A percentile compares a stretch with the other conserved stretches of the same genome.
Evolutionary conservation across 78 protist genomes (phyloP).

Genomic region (Dictyostelium brefeldianum): DNA sequence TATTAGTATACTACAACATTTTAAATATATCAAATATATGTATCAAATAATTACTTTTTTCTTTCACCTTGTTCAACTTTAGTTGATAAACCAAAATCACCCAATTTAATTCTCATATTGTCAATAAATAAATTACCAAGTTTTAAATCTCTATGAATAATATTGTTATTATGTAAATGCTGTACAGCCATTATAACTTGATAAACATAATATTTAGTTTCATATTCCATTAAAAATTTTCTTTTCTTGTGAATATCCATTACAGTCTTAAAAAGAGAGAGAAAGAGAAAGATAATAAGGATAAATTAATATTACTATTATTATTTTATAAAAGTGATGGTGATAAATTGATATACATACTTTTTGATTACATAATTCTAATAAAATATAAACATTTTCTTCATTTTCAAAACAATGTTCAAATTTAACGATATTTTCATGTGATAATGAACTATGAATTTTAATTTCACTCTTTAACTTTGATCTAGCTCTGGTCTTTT

Average conservation of each 20-base stretch:
- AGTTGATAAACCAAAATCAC: slow-evolving; percentile 99
- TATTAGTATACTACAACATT: neutral
- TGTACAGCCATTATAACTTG: slow-evolving; percentile 81
- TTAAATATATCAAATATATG: neutral
- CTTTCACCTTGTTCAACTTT: slow-evolving; percentile 92
- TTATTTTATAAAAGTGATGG: slow-evolving; percentile 49
- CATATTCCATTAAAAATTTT: slow-evolving; percentile 43
- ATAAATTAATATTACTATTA: neutral
- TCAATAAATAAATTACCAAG: slow-evolving; percentile 95
- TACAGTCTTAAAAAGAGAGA: slow-evolving; percentile 32
- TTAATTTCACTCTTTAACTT: slow-evolving; percentile 95
- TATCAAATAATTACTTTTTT: slow-evolving; percentile 71
- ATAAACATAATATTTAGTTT: slow-evolving; percentile 65
- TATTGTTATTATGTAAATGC: slow-evolving; percentile 61
- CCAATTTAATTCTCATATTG: slow-evolving; percentile 92
- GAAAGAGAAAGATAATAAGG: neutral
- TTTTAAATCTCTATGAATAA: slow-evolving; percentile 88
- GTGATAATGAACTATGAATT: slow-evolving; percentile 94
- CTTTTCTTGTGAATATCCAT: slow-evolving; percentile 79
- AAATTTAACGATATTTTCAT: slow-evolving; percentile 94
- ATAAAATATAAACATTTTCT: slow-evolving; percentile 93
- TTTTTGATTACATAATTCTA: slow-evolving; percentile 96
- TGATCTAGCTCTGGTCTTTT: slow-evolving; percentile 87
- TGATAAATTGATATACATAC: slow-evolving; percentile 19
- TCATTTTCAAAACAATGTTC: slow-evolving; percentile 93